Conservation (phyloP, 306 rosid genomes). For the Inga leiocalycina region DNA sequence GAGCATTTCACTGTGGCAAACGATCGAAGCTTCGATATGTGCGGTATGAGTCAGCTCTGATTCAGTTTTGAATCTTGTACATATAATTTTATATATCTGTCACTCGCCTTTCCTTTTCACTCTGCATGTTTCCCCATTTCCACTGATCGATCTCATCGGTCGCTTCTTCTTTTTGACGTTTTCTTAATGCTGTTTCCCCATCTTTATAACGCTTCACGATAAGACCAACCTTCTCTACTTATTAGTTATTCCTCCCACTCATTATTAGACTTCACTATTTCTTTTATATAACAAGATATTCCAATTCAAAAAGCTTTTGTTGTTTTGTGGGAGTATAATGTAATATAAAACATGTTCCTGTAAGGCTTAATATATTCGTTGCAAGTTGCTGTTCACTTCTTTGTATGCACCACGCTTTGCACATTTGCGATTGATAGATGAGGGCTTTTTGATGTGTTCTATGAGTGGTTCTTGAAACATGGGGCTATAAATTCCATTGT, state of each 20-base stretch:
- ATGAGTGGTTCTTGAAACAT: neutral
- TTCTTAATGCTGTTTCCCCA: conserved; percentile 4
- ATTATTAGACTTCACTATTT: neutral
- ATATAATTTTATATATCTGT: too few relatives aligned
- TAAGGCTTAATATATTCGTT: neutral
- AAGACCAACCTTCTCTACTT: neutral
- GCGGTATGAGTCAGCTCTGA: conserved; percentile 44
- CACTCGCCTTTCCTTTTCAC: neutral
- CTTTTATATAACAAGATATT: neutral
- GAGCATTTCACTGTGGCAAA: neutral
- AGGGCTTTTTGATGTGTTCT: neutral
- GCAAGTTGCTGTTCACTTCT: neutral
- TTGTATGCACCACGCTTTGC: neutral
- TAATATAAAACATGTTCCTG: neutral
- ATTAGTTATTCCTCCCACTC: conserved; percentile 9
- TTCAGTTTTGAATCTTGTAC: conserved; percentile 32
- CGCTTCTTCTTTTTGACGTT: conserved; percentile 16
- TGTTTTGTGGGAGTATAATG: neutral
- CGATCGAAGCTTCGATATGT: neutral
- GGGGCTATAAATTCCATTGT: neutral
- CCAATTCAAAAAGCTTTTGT: neutral
- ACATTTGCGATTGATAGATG: neutral
- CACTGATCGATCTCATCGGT: neutral
- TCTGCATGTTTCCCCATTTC: neutral
- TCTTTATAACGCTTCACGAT: neutral